phyloP scores from a whole-genome alignment of 1,284 basidiomycete genomes.

The Pascua guehoae region DNA sequence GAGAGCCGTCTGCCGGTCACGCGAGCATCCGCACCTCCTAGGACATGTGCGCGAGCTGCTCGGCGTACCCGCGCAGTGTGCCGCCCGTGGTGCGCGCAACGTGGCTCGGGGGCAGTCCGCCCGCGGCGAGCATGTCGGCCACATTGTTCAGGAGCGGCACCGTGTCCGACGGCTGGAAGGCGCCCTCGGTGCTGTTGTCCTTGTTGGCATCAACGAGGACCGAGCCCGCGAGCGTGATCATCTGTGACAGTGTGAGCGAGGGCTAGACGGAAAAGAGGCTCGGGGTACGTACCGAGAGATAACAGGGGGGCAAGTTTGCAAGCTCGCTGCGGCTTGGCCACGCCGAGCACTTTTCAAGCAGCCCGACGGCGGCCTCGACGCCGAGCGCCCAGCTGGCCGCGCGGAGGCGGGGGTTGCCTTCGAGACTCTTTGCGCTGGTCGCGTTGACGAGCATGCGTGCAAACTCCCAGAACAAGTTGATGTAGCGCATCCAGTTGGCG shows the following conservation, averaged over 20 bases:
- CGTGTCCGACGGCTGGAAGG: constrained; percentile 13
- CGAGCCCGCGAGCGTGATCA: constrained; percentile 21
- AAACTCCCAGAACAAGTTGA: constrained; percentile 34
- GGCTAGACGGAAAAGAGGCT: neutral
- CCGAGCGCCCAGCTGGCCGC: constrained; percentile 11
- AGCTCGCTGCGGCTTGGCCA: constrained; percentile 27
- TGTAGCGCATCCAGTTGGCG: constrained; percentile 15
- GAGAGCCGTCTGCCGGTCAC: too few relatives aligned
- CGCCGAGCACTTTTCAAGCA: constrained; percentile 26
- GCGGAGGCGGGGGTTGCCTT: constrained; percentile 8
- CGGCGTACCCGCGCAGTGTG: constrained; percentile 20
- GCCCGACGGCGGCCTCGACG: constrained; percentile 28
- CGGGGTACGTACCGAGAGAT: constrained; percentile 23
- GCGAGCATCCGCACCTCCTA: neutral
- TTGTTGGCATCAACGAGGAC: constrained; percentile 20
- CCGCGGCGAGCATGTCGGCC: constrained; percentile 24
- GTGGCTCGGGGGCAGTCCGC: constrained; percentile 27
- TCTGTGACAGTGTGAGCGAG: constrained; percentile 12
- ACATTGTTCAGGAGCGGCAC: constrained; percentile 24
- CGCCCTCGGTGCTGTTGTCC: constrained; percentile 10
- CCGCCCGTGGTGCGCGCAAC: constrained; percentile 20
- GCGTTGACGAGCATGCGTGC: constrained; percentile 33
- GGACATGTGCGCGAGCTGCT: constrained; percentile 12
- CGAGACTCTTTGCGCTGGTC: constrained; percentile 24
- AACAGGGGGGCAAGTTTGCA: constrained; percentile 30